phyloP scores from a whole-genome alignment of 768 basidiomycete species.

The Rhizopogon rudus region DNA sequence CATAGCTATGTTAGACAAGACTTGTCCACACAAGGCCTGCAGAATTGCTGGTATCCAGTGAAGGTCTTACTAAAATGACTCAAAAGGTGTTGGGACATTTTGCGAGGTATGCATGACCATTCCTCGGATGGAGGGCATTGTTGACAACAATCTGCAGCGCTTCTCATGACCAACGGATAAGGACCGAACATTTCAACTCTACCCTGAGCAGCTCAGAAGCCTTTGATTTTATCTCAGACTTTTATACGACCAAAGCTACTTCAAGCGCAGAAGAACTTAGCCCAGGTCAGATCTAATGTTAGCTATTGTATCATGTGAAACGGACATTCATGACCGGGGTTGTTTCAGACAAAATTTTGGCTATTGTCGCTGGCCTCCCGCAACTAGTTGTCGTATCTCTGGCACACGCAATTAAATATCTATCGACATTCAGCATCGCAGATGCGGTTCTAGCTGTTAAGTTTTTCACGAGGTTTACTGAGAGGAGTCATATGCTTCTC shows the following conservation, averaged over 20 bases:
- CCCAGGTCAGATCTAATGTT: constrained; percentile 34
- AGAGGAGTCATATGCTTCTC: constrained; percentile 79
- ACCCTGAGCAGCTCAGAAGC: constrained; percentile 61
- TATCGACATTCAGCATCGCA: constrained; percentile 70
- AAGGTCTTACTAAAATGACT: constrained; percentile 60
- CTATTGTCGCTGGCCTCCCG: constrained; percentile 60
- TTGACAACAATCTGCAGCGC: constrained; percentile 13
- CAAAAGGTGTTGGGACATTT: constrained; percentile 74
- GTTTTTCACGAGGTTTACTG: constrained; percentile 77
- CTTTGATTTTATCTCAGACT: constrained; percentile 58
- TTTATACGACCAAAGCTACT: constrained; percentile 55
- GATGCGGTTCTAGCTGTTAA: constrained; percentile 72
- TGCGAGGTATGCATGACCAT: constrained; percentile 41
- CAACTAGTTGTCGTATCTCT: constrained; percentile 66
- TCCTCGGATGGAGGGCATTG: constrained; percentile 2
- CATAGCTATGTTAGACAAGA: constrained; percentile 54
- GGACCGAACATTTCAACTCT: constrained; percentile 58
- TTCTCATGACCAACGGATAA: constrained; percentile 37
- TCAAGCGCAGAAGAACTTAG: constrained; percentile 38
- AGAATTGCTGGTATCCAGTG: constrained; percentile 67
- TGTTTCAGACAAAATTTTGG: constrained; percentile 53
- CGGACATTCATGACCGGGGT: background rate
- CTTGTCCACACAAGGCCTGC: constrained; percentile 80
- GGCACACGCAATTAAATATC: constrained; percentile 66
- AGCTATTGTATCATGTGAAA: constrained; percentile 2